These are phyloP conservation scores for Rhododendron ovatum DNA, from an alignment of 148 eudicot genomes.

Conservation along the genomic window DNA sequence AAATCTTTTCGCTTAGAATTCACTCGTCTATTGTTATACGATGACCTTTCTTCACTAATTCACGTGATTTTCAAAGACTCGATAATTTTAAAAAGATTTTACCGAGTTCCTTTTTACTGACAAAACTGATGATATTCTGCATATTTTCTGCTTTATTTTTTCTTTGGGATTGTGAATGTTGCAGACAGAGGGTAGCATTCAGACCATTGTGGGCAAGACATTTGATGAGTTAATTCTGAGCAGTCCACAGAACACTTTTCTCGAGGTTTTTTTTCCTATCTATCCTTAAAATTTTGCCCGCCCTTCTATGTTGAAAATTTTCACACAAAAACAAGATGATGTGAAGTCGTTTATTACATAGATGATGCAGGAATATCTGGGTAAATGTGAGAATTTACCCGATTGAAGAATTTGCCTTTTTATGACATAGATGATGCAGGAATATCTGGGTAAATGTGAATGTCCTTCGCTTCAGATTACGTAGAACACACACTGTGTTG, in stretches of 20 bases:
- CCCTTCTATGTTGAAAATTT: neutral
- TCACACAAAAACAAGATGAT: neutral
- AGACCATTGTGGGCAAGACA: constrained; percentile 77
- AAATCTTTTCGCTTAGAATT: neutral
- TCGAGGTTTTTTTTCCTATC: constrained; percentile 56
- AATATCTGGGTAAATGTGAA: neutral
- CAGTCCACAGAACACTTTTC: constrained; percentile 57
- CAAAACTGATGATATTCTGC: neutral
- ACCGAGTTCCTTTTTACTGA: neutral
- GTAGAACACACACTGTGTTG: neutral
- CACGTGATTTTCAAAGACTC: neutral
- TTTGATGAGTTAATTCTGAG: constrained; percentile 67
- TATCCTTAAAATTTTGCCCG: neutral
- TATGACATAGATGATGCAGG: neutral
- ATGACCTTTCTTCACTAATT: neutral
- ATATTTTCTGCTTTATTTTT: neutral
- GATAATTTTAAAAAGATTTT: neutral
- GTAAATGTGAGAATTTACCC: no score
- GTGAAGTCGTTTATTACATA: neutral
- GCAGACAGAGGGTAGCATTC: constrained; percentile 63
- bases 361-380: no score
- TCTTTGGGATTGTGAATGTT: constrained; percentile 16
- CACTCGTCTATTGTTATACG: neutral
- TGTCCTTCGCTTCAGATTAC: neutral
- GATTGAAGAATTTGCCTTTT: neutral